phyloP scores from a whole-genome alignment of 768 basidiomycete genomes.

The Tricholoma sp. region DNA sequence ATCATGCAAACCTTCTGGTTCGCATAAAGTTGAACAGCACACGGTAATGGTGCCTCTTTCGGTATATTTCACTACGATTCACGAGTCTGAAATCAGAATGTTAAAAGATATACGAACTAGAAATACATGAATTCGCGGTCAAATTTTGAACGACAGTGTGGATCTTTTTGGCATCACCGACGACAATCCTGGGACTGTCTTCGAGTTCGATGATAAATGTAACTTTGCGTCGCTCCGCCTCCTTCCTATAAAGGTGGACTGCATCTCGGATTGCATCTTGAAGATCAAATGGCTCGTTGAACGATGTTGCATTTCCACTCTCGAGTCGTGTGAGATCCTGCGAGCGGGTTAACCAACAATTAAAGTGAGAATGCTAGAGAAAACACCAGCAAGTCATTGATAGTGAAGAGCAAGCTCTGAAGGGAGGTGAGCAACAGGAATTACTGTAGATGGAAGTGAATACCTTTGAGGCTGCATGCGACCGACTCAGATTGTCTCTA shows the following conservation, averaged over 20 bases:
- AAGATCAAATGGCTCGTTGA: constrained; percentile 74
- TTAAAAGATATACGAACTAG: no score
- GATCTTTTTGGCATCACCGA: constrained; percentile 73
- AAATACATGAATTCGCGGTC: constrained; percentile 66
- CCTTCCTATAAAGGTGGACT: constrained; percentile 54
- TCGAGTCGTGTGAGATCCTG: constrained; percentile 76
- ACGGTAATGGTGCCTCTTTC: constrained; percentile 54
- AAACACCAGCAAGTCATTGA: constrained; percentile 69
- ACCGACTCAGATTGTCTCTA: constrained; percentile 64
- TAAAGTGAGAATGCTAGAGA: not conserved
- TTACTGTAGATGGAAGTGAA: not conserved
- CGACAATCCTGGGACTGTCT: constrained; percentile 50
- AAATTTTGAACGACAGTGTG: constrained; percentile 73
- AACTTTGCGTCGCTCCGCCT: constrained; percentile 58
- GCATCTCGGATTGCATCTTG: constrained; percentile 57
- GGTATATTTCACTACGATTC: constrained; percentile 69
- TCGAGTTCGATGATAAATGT: constrained; percentile 52
- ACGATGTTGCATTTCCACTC: constrained; percentile 66
- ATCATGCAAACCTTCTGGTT: constrained; percentile 45
- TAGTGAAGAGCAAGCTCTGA: constrained; percentile 70
- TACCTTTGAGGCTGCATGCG: constrained; percentile 73
- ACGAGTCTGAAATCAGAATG: no score
- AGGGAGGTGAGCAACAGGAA: not conserved
- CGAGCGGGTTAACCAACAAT: not conserved
- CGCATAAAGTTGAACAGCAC: constrained; percentile 44